A percentile compares a stretch with the other conserved stretches of the same genome.
Conservation (phyloP, 2,329 filamentous ascomycete species). For the Phialocephala sp. region DNA sequence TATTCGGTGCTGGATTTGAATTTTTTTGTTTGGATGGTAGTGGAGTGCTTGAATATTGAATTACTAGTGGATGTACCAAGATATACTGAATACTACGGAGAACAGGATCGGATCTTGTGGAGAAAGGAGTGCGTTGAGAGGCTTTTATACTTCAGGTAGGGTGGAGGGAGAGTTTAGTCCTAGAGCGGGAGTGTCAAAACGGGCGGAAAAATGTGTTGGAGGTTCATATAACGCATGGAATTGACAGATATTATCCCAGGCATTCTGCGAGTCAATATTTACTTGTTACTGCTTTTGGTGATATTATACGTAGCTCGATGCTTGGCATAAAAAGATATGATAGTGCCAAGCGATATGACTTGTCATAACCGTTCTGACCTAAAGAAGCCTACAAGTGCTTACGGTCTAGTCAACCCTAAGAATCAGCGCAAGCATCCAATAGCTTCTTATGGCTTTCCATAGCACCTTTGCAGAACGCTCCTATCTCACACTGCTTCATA, state of each 20-base stretch:
- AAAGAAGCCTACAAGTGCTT: background rate
- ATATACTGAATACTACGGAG: background rate
- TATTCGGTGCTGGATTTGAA: background rate
- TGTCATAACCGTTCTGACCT: background rate
- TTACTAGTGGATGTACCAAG: background rate
- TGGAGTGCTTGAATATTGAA: background rate
- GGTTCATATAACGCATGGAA: background rate
- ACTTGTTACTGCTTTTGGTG: background rate
- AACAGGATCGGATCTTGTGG: background rate
- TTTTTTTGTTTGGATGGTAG: background rate
- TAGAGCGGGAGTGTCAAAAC: background rate
- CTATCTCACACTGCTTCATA: constrained; percentile 49
- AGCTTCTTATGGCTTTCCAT: constrained; percentile 49
- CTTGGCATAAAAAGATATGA: background rate
- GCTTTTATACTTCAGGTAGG: background rate
- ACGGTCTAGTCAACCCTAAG: background rate
- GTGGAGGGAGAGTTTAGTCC: background rate
- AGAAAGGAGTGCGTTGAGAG: background rate
- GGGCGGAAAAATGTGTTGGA: background rate
- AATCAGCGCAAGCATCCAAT: constrained; percentile 45
- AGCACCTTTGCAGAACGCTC: constrained; percentile 55
- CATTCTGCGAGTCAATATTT: constrained; percentile 6
- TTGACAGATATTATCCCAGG: background rate
- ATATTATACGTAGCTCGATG: background rate
- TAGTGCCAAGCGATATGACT: background rate